Percentiles rank a stretch among this genome's conserved stretches.
Conservation (phyloP, 129 eudicot species). For the Tagetes patula region DNA sequence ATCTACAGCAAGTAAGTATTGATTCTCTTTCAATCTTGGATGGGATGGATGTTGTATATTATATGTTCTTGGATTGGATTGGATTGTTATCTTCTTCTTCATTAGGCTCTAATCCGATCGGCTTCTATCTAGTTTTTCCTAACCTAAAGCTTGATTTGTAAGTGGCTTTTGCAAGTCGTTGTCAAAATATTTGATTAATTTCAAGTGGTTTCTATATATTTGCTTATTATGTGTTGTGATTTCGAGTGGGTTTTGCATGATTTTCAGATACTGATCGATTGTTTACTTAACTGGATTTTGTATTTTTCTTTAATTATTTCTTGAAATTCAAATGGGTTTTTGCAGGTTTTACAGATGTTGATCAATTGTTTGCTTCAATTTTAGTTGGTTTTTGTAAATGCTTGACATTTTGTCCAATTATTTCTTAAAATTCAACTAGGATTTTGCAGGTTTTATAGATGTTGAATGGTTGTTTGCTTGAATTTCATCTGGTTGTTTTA, state of each 20-base stretch:
- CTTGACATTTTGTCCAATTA: background rate
- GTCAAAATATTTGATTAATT: background rate
- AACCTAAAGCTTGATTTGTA: conserved; percentile 8
- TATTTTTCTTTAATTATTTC: background rate
- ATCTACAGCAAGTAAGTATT: conserved; percentile 35
- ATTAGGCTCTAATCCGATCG: background rate
- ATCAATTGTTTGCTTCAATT: background rate
- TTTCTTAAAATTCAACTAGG: conserved; percentile 11
- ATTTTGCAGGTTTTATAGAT: background rate
- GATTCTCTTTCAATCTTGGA: conserved; percentile 25
- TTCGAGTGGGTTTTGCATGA: background rate
- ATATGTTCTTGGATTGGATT: conserved; percentile 14
- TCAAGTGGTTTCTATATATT: conserved; percentile 7
- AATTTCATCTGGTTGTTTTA: conserved; percentile 5
- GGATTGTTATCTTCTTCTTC: conserved; percentile 8
- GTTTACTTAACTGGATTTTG: background rate
- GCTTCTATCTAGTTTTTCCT: background rate
- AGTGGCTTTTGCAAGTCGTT: conserved; percentile 8
- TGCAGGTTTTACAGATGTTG: background rate
- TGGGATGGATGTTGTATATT: background rate
- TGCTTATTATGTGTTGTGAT: background rate
- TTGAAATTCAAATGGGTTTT: conserved; percentile 17
- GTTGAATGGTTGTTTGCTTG: background rate
- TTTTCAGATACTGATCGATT: background rate
- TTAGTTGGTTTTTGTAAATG: conserved; percentile 7